Evolutionary conservation across 148 eudicot genomes (phyloP).

Genomic region (Cornus kousa): DNA sequence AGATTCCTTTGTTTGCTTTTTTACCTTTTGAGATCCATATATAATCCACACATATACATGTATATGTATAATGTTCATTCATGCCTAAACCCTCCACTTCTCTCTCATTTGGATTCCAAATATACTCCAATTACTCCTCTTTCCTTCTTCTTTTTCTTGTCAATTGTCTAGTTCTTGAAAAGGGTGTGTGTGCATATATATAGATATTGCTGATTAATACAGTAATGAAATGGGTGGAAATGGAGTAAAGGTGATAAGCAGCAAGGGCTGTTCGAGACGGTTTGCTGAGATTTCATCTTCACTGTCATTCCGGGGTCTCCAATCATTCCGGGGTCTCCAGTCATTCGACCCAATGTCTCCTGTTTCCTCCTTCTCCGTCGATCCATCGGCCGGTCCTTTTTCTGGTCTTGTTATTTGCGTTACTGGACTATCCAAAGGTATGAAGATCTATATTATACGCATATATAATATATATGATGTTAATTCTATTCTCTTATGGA

Average conservation of each 20-base stretch:
- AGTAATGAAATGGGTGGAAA: conserved; percentile 28
- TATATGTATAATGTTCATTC: neutral
- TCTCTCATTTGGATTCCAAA: neutral
- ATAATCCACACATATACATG: too few relatives aligned
- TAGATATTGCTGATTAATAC: neutral
- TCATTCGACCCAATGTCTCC: conserved; percentile 27
- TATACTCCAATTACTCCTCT: neutral
- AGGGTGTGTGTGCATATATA: neutral
- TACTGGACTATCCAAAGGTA: conserved; percentile 83
- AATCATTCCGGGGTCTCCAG: conserved; percentile 9
- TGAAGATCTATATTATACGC: neutral
- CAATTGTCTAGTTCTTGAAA: neutral
- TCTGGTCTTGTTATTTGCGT: conserved; percentile 79
- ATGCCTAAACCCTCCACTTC: neutral
- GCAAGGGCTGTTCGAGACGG: conserved; percentile 38
- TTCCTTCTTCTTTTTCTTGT: neutral
- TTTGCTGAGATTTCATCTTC: conserved; percentile 28
- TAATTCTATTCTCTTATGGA: too few relatives aligned
- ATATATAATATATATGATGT: too few relatives aligned
- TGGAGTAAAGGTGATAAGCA: conserved; percentile 30
- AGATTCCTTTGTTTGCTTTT: neutral
- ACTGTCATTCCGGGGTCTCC: neutral
- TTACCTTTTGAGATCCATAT: neutral
- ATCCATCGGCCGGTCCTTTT: conserved; percentile 39
- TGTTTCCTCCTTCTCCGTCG: conserved; percentile 15